These are phyloP conservation scores for Hyaloperonospora arabidopsidis DNA, from an alignment of 352 stramenopile genomes.

Conservation along the genomic window DNA sequence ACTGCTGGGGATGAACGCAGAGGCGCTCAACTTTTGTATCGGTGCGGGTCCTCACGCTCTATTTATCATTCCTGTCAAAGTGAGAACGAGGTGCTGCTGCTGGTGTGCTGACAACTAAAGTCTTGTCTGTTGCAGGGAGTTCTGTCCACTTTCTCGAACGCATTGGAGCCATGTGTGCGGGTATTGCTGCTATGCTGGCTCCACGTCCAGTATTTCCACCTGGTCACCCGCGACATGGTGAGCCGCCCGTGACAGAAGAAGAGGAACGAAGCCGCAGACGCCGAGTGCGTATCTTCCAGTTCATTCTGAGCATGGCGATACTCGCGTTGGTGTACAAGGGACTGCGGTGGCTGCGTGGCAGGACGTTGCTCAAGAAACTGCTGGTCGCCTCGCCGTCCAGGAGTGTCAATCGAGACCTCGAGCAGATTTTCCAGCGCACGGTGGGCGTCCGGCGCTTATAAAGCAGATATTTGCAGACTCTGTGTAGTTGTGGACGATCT, in stretches of 20 bases:
- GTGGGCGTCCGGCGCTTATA: constrained; percentile 32
- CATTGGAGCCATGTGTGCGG: constrained; percentile 69
- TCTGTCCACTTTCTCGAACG: constrained; percentile 82
- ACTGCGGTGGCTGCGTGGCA: constrained; percentile 29
- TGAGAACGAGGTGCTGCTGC: no score
- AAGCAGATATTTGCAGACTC: constrained; percentile 5
- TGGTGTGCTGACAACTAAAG: no score
- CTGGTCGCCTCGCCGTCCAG: constrained; percentile 26
- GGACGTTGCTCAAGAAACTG: constrained; percentile 22
- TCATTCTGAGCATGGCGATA: constrained; percentile 54
- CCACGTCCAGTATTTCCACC: constrained; percentile 57
- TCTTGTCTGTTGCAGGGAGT: constrained; percentile 29
- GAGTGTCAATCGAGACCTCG: constrained; percentile 37
- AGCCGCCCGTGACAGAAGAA: constrained; percentile 54
- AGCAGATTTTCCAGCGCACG: constrained; percentile 67
- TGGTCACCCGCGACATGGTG: constrained; percentile 65
- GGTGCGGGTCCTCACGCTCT: constrained; percentile 13
- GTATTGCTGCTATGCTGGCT: constrained; percentile 58
- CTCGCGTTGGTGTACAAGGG: constrained; percentile 55
- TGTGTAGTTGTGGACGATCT: background rate
- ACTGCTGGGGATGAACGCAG: constrained; percentile 71
- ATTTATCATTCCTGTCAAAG: no score
- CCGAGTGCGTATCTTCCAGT: constrained; percentile 76
- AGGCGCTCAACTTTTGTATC: constrained; percentile 69
- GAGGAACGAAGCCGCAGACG: constrained; percentile 62